Conservation (phyloP, 2,329 filamentous ascomycete genomes). For the Aspergillus viridinutans region DNA sequence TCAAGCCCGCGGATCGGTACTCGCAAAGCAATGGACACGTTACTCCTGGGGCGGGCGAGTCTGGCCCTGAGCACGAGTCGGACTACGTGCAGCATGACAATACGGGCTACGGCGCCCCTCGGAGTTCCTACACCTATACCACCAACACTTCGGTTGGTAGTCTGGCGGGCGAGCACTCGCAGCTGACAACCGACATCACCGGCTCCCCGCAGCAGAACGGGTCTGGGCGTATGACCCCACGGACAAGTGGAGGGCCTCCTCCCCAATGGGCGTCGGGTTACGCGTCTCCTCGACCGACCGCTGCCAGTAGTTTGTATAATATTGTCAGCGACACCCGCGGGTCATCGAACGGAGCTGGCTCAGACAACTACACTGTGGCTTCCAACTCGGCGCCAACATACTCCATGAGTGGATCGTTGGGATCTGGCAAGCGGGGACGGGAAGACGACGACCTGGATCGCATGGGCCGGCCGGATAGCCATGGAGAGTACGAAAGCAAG, state of each 20-base stretch:
- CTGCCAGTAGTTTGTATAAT: constrained; percentile 80
- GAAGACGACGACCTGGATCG: constrained; percentile 64
- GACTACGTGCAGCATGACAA: constrained; percentile 85
- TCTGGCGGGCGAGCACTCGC: constrained; percentile 67
- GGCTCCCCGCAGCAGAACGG: constrained; percentile 75
- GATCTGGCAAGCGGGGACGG: constrained; percentile 58
- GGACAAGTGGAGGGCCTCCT: constrained; percentile 68
- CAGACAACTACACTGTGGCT: constrained; percentile 68
- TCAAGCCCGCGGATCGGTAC: constrained; percentile 63
- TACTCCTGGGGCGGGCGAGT: constrained; percentile 54
- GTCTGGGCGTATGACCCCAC: constrained; percentile 79
- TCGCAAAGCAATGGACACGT: constrained; percentile 56
- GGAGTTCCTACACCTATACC: constrained; percentile 72
- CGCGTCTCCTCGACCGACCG: constrained; percentile 67
- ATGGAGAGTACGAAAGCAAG: constrained; percentile 62
- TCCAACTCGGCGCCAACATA: constrained; percentile 55
- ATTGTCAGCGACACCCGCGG: constrained; percentile 78
- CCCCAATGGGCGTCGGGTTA: constrained; percentile 73
- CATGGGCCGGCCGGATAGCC: constrained; percentile 60
- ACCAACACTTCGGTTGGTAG: constrained; percentile 61
- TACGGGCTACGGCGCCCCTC: constrained; percentile 65
- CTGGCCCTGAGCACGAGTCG: constrained; percentile 64
- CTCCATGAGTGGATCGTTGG: constrained; percentile 60
- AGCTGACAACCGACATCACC: constrained; percentile 76
- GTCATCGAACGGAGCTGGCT: constrained; percentile 58